Conservation (phyloP, 2,329 filamentous ascomycete genomes). For the Calonectria multiphialidica region DNA sequence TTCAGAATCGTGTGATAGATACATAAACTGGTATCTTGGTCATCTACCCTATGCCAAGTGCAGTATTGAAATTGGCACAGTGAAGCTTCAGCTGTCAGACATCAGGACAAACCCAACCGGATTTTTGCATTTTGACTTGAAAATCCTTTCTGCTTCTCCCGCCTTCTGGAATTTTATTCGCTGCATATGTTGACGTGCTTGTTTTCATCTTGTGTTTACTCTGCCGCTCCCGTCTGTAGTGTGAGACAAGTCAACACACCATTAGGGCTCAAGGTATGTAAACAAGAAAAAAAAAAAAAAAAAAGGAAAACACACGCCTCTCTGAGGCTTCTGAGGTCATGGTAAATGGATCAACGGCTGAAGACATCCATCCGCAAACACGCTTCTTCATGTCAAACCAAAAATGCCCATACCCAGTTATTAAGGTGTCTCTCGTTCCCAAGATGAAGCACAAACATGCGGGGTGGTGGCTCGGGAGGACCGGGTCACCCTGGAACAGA, state of each 20-base stretch:
- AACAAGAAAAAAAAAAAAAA: background rate
- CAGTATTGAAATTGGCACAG: no score
- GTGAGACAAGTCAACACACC: background rate
- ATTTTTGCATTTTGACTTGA: no score
- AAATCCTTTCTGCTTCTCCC: no score
- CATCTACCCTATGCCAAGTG: no score
- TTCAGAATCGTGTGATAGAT: no score
- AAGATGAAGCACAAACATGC: background rate
- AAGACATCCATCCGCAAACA: background rate
- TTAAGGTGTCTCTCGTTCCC: background rate
- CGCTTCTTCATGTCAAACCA: background rate
- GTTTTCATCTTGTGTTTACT: no score
- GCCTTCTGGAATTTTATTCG: no score
- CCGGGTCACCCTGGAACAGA: background rate
- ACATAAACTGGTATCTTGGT: no score
- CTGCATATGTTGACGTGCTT: no score
- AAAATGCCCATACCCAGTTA: background rate
- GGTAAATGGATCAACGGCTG: background rate
- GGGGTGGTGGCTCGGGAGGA: background rate
- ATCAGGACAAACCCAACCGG: no score
- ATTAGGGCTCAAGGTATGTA: background rate
- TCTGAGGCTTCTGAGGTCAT: background rate
- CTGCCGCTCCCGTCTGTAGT: background rate
- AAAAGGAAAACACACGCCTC: no score
- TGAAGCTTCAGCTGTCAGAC: no score